Evolutionary conservation across 2,329 filamentous ascomycete genomes (phyloP).

Genomic region (Cercospora sp.): DNA sequence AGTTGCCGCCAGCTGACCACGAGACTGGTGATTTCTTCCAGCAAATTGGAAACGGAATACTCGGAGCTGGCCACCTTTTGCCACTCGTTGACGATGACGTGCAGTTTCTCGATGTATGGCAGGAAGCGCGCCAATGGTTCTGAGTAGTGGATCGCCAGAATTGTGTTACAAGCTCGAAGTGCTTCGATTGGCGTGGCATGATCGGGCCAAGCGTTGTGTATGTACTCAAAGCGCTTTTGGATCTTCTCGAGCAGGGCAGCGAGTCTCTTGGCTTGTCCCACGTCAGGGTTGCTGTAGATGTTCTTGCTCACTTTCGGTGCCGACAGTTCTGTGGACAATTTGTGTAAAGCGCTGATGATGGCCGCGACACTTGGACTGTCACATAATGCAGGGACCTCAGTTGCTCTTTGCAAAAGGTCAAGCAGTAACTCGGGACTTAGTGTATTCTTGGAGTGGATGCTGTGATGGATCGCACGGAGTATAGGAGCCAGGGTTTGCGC

Average conservation of each 20-base stretch:
- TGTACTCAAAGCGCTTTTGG: conserved; percentile 69
- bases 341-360: conserved; percentile 11
- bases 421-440: conserved; percentile 19
- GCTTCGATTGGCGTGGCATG: conserved; percentile 83
- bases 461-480: conserved; percentile 30
- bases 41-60: conserved; percentile 68
- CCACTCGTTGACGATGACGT: conserved; percentile 88
- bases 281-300: conserved; percentile 83
- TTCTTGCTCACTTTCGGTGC: conserved; percentile 49
- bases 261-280: conserved; percentile 72
- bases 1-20: conserved; percentile 88
- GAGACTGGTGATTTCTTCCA: conserved; percentile 75
- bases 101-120: conserved; percentile 82
- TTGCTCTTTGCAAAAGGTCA: conserved; percentile 23
- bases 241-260: conserved; percentile 69
- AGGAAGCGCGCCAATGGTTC: conserved; percentile 87
- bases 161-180: conserved; percentile 69
- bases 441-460: conserved; percentile 18
- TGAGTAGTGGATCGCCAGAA: conserved; percentile 72
- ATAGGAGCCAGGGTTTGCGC: conserved; percentile 30
- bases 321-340: conserved; percentile 5
- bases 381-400: conserved; percentile 5
- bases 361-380: conserved; percentile 11
- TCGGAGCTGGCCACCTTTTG: conserved; percentile 85
- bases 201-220: conserved; percentile 65